Base-by-base conservation (phyloP, 2,329 filamentous ascomycete genomes). In the Nectriaceae sp. region DNA sequence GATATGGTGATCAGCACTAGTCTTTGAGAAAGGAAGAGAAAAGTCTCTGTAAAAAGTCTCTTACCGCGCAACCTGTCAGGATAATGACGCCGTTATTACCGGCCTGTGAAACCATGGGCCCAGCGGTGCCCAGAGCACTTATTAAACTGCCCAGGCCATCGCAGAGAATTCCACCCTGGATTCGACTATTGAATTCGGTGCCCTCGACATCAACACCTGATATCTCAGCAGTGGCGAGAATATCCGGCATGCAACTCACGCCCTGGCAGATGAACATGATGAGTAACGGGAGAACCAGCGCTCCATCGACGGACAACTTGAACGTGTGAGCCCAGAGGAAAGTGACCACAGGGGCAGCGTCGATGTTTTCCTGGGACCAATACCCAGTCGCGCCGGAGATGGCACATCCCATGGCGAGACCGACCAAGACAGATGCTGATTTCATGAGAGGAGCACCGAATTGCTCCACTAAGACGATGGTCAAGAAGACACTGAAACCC, bases 11-110 rank as follows among this genome's bases (percentile, higher is more conserved):
- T 46, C 33, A 37, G 33, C 16, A 37, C 16, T 11, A 11, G 33
- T 37, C 33, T 37, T 16, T 31, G 33, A 37, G 10, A 11, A 37
- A 11, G 16, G 33, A 37, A 18, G 33, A 11, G 26, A 31, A 31
- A 15, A 15, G 15, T 31, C 8, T 31, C 8, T 31, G 26, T 11
- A 18, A 16, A 37, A 37, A 18, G 16, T 37, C 10, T 37, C 33
- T 37, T 37, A 37, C 33, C 21, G 47, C 47, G 22, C 47, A 49
- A 22, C 47, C 47, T n/a, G 47, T 49, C 11, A 49, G 31, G 22
- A 49, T 42, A 42, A 49, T 49, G 22, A 46, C 42, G 21, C 47
- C 47, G 37, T 49, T 49, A 39, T 49, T 49, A 3, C 47, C 47
- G 22, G 47, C 47, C 16, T 49, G 47, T 6, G 47, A 24, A 8